Evolutionary conservation across 345 rosid species (phyloP).

Genomic region (Raphanus raphanistrum): DNA sequence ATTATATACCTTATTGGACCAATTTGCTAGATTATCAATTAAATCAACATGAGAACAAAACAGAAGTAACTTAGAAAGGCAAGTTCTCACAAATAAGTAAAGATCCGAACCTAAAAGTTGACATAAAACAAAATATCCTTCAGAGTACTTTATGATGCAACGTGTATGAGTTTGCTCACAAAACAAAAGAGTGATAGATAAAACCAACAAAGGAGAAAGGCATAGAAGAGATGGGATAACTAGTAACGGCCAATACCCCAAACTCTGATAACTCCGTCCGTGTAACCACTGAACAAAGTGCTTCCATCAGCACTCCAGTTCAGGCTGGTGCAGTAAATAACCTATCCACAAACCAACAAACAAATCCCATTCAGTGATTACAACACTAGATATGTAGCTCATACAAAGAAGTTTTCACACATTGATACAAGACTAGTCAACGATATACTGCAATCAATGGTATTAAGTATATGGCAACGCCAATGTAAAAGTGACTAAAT

Average conservation of each 20-base stretch:
- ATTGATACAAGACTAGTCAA: background rate
- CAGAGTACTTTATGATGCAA: conserved; percentile 4
- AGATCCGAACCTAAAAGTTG: background rate
- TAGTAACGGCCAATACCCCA: conserved; percentile 93
- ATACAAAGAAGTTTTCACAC: background rate
- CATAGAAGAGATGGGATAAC: conserved; percentile 3
- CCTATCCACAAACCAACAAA: conserved; percentile 44
- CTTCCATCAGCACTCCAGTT: conserved; percentile 96
- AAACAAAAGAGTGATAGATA: conserved; percentile 6
- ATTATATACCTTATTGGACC: background rate
- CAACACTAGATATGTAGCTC: background rate
- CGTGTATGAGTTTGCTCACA: conserved; percentile 14
- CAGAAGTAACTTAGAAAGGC: background rate
- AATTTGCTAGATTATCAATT: background rate
- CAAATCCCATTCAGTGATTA: background rate
- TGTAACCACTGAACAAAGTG: conserved; percentile 90
- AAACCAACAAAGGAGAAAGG: conserved; percentile 6
- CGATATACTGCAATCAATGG: background rate
- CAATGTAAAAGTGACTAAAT: background rate
- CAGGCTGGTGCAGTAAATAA: conserved; percentile 86
- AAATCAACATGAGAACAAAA: background rate
- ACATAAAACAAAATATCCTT: conserved; percentile 29
- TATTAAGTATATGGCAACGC: too few relatives aligned
- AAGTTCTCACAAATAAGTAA: background rate
- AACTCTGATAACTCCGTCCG: conserved; percentile 93